A percentile compares a stretch with the other conserved stretches of the same genome.
phyloP scores from a whole-genome alignment of 1,139 yeast species.

The Nakaseomyces glabratus region DNA sequence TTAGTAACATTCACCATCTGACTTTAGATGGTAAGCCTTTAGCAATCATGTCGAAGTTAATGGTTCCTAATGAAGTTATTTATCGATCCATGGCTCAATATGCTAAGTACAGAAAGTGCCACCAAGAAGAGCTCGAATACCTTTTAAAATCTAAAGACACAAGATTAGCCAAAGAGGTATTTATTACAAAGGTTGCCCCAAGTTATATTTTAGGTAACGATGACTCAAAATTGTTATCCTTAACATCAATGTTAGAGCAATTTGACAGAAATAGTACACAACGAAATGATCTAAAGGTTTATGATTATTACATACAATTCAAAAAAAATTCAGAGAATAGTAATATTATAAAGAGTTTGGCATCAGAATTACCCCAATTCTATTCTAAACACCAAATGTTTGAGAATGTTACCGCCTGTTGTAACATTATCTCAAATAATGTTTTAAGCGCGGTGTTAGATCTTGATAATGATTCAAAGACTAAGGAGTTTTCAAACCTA shows the following conservation, averaged over 20 bases:
- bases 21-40: slow-evolving; percentile 23
- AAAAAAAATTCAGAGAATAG: slow-evolving; percentile 50
- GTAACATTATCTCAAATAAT: slow-evolving; percentile 24
- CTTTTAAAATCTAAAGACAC: slow-evolving; percentile 35
- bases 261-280: slow-evolving; percentile 19
- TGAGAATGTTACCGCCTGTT: slow-evolving; percentile 22
- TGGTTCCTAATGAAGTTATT: slow-evolving; percentile 41
- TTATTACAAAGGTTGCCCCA: slow-evolving; percentile 51
- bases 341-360: slow-evolving; percentile 44
- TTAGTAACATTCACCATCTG: slow-evolving; percentile 40
- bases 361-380: slow-evolving; percentile 32
- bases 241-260: not conserved
- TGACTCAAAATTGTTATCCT: not conserved
- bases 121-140: slow-evolving; percentile 51
- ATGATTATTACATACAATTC: slow-evolving; percentile 40
- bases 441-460: slow-evolving; percentile 12
- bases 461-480: slow-evolving; percentile 6
- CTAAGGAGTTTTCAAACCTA: slow-evolving; percentile 9
- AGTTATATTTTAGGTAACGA: slow-evolving; percentile 38
- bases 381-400: slow-evolving; percentile 15
- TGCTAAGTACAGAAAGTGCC: slow-evolving; percentile 33
- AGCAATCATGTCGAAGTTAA: slow-evolving; percentile 34
- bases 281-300: slow-evolving; percentile 26
- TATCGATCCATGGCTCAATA: slow-evolving; percentile 46
- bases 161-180: slow-evolving; percentile 3